Base-by-base conservation (phyloP, 2,329 filamentous ascomycete species). In the Thielaviopsis euricoi region DNA sequence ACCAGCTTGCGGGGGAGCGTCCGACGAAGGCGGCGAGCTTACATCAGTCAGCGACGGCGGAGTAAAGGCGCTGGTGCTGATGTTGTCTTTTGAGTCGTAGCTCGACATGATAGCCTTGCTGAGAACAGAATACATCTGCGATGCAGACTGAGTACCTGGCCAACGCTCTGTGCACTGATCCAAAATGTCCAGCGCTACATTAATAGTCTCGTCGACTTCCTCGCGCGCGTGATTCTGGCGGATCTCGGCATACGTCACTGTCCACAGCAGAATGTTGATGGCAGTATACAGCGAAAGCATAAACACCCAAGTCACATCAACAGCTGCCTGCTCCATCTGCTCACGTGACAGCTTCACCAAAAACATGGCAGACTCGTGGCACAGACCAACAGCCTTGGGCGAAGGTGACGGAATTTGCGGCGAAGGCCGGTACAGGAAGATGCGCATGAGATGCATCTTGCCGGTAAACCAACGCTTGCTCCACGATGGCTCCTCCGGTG, bases 241-340 rank as follows among this genome's bases (percentile, higher is more conserved):
- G 23, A 97, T 83, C 63, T 91, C 86, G 3, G 85, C 78, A 66
- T 95, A 96, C 1, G 90, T 95, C 7, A 95, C 78, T 1, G 87
- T 82, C 93, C 93, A 98, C 0, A 98, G 77, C 54, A 96, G 79
- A 5, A 88, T 90, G 67, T 95, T 96, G 59, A 97, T 78, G 4
- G 87, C 83, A 82, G 94, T 93, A 72, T 94, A 96, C 48, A 97
- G 78, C 21, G 86, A 83, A 60, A 95, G 79, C 1, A 95, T 81
- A 66, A 95, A 95, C 50, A 95, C 85, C 91, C 91, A 97, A 0
- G 90, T 96, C 61, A 96, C 76, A 66, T 96, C 91, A 12, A 93
- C 81, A 22, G 82, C 83, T 15, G 80, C 78, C 17, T 79, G 82
- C 63, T 85, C 80, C 66, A 95, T 85, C 68, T 95, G 89, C 65